Conservation (phyloP, 2,329 filamentous ascomycete species). For the Neonectria neomacrospora region DNA sequence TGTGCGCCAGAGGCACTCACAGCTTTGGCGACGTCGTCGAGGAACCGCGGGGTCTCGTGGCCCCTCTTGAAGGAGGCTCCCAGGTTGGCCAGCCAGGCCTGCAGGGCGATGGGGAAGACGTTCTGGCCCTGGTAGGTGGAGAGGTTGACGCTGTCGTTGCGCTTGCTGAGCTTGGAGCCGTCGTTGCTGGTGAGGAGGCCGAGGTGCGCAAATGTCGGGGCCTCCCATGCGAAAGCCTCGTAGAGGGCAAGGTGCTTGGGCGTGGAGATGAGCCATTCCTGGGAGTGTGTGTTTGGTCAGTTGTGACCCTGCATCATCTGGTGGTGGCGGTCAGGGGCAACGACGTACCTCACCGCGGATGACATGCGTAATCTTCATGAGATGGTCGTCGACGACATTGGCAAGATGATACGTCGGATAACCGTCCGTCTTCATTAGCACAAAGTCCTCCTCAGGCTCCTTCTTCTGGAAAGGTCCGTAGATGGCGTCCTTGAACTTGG, state of each 20-base stretch:
- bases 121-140: conserved; percentile 60
- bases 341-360: conserved; percentile 80
- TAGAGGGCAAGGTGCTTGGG: conserved; percentile 79
- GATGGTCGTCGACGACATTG: conserved; percentile 95
- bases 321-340: neutral
- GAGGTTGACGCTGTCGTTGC: conserved; percentile 67
- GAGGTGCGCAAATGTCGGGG: conserved; percentile 82
- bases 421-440: conserved; percentile 90
- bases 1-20: conserved; percentile 55
- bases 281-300: conserved; percentile 17
- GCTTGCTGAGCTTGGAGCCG: conserved; percentile 87
- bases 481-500: conserved; percentile 79
- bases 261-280: conserved; percentile 97
- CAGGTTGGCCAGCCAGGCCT: conserved; percentile 86
- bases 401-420: conserved; percentile 97
- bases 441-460: conserved; percentile 78
- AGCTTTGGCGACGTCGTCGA: conserved; percentile 76
- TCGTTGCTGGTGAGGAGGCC: conserved; percentile 76
- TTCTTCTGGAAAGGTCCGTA: conserved; percentile 75
- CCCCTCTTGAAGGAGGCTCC: conserved; percentile 49
- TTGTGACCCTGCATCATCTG: too few relatives aligned
- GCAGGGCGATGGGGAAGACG: conserved; percentile 62
- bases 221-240: conserved; percentile 78
- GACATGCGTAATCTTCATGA: conserved; percentile 96
- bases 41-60: conserved; percentile 52